These are phyloP conservation scores for Collybiopsis confluens DNA, from an alignment of 768 basidiomycete genomes.

Conservation along the genomic window DNA sequence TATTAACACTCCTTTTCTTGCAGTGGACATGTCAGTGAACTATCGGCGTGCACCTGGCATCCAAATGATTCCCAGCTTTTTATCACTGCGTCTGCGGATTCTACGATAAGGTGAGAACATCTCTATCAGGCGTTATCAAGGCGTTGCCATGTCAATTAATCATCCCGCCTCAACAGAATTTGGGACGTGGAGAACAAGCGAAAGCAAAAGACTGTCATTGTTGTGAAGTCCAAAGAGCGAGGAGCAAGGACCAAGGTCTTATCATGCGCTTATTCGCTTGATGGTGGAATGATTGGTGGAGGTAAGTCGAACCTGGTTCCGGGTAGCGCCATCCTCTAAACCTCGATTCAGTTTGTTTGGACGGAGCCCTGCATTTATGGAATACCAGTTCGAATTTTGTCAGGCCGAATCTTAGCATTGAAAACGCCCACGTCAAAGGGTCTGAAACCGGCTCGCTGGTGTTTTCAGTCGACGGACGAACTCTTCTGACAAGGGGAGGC, in stretches of 20 bases:
- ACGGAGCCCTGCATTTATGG: conserved; percentile 95
- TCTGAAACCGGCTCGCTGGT: conserved; percentile 84
- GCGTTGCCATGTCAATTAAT: background rate
- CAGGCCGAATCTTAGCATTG: conserved; percentile 79
- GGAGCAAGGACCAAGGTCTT: conserved; percentile 92
- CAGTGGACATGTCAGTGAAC: conserved; percentile 92
- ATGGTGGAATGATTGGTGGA: conserved; percentile 87
- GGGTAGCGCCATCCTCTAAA: conserved; percentile 3
- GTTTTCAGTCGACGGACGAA: conserved; percentile 85
- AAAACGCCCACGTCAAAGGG: conserved; percentile 82
- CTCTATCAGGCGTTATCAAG: background rate
- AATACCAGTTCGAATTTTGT: conserved; percentile 89
- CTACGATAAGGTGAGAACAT: conserved; percentile 87
- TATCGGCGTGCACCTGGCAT: conserved; percentile 90
- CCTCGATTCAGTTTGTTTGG: conserved; percentile 64
- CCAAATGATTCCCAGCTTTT: conserved; percentile 81
- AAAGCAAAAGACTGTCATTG: conserved; percentile 94
- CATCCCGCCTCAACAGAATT: conserved; percentile 48
- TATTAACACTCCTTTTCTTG: conserved; percentile 6
- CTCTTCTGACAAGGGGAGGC: conserved; percentile 84
- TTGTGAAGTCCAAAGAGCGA: conserved; percentile 93
- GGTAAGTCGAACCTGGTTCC: conserved; percentile 40
- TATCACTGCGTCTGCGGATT: conserved; percentile 93
- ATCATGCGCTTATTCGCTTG: conserved; percentile 79
- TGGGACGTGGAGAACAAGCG: conserved; percentile 93